A percentile compares a stretch with the other conserved stretches of the same genome.
Evolutionary conservation across 805 yeast genomes (phyloP).

Genomic region (Kuraishia ogatae): DNA sequence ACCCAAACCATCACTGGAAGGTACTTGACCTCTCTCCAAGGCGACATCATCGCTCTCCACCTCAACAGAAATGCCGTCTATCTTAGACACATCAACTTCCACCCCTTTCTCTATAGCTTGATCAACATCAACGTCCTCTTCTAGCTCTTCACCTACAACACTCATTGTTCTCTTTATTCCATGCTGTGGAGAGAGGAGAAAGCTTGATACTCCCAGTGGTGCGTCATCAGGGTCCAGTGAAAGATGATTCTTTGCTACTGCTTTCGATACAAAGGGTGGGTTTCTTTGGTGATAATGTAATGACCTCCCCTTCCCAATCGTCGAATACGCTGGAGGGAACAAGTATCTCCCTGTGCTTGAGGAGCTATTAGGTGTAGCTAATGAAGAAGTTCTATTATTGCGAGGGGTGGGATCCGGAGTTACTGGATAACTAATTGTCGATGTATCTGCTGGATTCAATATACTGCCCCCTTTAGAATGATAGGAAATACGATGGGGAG

Average conservation of each 20-base stretch:
- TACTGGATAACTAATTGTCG: neutral
- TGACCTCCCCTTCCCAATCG: slow-evolving; percentile 18
- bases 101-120: neutral
- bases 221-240: neutral
- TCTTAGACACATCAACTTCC: slow-evolving; percentile 11
- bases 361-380: neutral
- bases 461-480: neutral
- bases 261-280: neutral
- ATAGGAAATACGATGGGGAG: neutral
- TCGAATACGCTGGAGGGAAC: slow-evolving; percentile 21
- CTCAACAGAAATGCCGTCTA: neutral
- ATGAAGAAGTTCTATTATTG: neutral
- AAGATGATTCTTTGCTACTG: neutral
- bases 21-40: neutral
- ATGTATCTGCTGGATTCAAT: neutral
- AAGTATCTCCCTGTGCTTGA: slow-evolving; percentile 2
- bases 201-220: slow-evolving; percentile 9
- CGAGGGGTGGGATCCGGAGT: slow-evolving; percentile 4
- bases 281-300: neutral
- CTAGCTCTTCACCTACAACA: slow-evolving; percentile 7
- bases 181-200: slow-evolving; percentile 12
- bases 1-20: slow-evolving; percentile 2
- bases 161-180: slow-evolving; percentile 10
- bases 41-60: neutral
- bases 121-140: neutral